A percentile compares a stretch with the other conserved stretches of the same genome.
Evolutionary conservation across 176 grass and related monocot species (phyloP).

Genomic region (Triticum turgidum): DNA sequence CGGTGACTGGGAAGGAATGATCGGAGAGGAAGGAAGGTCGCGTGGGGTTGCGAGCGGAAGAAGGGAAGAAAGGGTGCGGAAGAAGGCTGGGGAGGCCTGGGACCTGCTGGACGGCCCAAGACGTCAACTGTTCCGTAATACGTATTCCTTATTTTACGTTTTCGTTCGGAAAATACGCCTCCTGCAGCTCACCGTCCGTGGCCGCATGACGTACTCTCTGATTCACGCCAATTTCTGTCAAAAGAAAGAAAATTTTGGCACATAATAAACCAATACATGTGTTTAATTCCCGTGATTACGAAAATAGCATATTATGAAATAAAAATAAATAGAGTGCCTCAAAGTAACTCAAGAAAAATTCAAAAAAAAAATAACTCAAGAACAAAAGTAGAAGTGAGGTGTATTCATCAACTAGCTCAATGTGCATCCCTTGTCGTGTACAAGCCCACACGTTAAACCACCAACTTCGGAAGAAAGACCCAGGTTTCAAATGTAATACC

Average conservation of each 20-base stretch:
- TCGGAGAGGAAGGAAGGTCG: constrained; percentile 35
- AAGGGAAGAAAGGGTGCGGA: constrained; percentile 19
- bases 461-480: neutral
- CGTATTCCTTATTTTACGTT: rapidly evolving
- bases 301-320: neutral
- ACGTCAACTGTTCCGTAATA: neutral
- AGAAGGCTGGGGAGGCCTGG: neutral
- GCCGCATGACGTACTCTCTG: no score
- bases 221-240: neutral
- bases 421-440: neutral
- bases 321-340: neutral
- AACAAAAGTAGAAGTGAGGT: neutral
- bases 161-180: neutral
- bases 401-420: neutral
- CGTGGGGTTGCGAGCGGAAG: constrained; percentile 11
- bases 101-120: neutral
- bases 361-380: neutral
- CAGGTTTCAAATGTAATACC: neutral
- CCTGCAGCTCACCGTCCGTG: neutral
- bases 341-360: neutral
- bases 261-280: neutral
- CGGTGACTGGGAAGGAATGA: constrained; percentile 18
- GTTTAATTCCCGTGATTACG: neutral
- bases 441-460: neutral
- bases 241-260: neutral